Conservation (phyloP, 768 basidiomycete species). For the Mycena vulgaris region DNA sequence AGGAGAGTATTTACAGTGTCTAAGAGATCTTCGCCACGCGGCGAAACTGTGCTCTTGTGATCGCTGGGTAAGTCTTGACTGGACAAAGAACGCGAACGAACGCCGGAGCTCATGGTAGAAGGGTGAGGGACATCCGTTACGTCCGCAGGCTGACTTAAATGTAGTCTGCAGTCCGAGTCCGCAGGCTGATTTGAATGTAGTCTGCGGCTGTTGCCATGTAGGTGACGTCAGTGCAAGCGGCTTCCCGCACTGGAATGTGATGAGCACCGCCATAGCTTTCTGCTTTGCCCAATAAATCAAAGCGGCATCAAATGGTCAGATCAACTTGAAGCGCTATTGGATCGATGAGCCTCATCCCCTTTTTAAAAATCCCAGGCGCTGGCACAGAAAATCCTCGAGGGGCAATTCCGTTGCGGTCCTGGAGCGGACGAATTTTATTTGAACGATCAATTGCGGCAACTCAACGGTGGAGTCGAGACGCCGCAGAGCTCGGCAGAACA, state of each 20-base stretch:
- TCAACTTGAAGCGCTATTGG: not conserved
- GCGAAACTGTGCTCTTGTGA: not conserved
- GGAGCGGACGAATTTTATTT: too few relatives aligned
- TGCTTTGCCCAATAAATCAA: too few relatives aligned
- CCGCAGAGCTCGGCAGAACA: too few relatives aligned
- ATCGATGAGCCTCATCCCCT: not conserved
- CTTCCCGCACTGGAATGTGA: too few relatives aligned
- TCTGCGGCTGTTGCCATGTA: not conserved
- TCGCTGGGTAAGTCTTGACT: not conserved
- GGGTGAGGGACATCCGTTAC: not conserved
- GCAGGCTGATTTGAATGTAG: constrained; percentile 1
- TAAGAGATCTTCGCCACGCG: not conserved
- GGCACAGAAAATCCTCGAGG: too few relatives aligned
- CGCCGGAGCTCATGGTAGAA: constrained; percentile 1
- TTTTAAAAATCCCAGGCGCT: not conserved
- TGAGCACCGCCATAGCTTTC: too few relatives aligned
- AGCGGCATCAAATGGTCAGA: not conserved
- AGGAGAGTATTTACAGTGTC: not conserved
- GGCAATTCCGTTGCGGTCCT: too few relatives aligned
- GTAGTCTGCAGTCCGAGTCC: too few relatives aligned
- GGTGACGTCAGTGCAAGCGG: too few relatives aligned
- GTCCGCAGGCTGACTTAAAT: too few relatives aligned
- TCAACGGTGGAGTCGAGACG: too few relatives aligned
- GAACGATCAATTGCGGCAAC: too few relatives aligned
- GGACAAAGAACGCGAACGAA: constrained; percentile 2